Conservation (phyloP, 176 grass and related monocot species). For the Carex littledalei region DNA sequence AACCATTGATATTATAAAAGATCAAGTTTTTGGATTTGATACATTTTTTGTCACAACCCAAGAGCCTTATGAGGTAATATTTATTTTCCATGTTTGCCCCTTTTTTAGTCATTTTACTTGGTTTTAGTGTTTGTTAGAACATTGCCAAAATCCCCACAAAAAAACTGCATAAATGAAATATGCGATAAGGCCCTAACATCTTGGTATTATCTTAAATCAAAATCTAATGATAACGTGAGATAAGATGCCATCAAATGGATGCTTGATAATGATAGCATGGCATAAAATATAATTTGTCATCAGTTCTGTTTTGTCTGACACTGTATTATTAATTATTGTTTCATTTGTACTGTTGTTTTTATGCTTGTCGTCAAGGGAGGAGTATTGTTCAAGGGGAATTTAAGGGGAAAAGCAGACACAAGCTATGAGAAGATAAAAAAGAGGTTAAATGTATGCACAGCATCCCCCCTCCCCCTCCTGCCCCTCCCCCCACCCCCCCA, state of each 20-base stretch:
- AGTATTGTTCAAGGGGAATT: slow-evolving; percentile 91
- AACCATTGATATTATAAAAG: slow-evolving; percentile 88
- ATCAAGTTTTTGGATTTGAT: slow-evolving; percentile 97
- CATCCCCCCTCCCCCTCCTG: not conserved
- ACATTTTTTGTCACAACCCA: slow-evolving; percentile 89
- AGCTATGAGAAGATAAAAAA: slow-evolving; percentile 92
- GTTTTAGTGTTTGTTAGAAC: not conserved
- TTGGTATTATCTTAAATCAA: not conserved
- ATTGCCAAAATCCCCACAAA: not conserved
- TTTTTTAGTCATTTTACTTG: not conserved
- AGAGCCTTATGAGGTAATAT: slow-evolving; percentile 88
- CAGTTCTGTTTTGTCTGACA: not conserved
- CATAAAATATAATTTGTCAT: not conserved
- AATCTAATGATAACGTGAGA: not conserved
- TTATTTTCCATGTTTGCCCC: slow-evolving; percentile 11
- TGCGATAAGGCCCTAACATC: not conserved
- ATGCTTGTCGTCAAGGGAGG: slow-evolving; percentile 52
- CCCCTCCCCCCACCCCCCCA: not conserved
- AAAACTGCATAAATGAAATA: not conserved
- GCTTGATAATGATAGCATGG: not conserved
- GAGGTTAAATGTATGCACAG: slow-evolving; percentile 58
- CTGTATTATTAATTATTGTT: not conserved
- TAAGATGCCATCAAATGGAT: not conserved
- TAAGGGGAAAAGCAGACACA: slow-evolving; percentile 65
- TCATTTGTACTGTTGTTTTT: not conserved